A percentile compares a stretch with the other conserved stretches of the same genome.
These are phyloP conservation scores for Musa itinerans DNA, from an alignment of 176 grass and related monocot genomes.

Conservation along the genomic window DNA sequence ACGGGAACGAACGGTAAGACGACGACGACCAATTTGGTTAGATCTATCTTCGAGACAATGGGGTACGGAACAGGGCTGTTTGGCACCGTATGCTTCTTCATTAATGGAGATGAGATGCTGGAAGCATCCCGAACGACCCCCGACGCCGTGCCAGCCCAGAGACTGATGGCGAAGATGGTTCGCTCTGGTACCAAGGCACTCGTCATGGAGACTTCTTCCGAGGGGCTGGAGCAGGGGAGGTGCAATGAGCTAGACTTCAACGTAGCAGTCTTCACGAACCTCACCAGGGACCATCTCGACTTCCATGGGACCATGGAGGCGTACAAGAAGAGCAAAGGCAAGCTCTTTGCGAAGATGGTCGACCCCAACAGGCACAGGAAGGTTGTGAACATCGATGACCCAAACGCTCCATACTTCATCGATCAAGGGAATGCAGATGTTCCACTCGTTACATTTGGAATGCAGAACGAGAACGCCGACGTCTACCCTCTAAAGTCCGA, in stretches of 20 bases:
- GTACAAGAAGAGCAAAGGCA: conserved; percentile 57
- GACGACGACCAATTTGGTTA: conserved; percentile 56
- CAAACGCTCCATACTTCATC: conserved; percentile 52
- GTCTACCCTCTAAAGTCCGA: conserved; percentile 64
- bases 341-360: conserved; percentile 70
- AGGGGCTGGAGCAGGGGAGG: conserved; percentile 27
- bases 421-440: conserved; percentile 54
- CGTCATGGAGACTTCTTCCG: conserved; percentile 51
- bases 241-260: conserved; percentile 65
- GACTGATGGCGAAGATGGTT: conserved; percentile 77
- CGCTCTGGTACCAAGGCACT: conserved; percentile 64
- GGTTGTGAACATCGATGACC: conserved; percentile 88
- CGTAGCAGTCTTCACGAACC: conserved; percentile 71
- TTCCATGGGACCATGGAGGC: conserved; percentile 39
- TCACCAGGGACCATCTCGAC: conserved; percentile 38
- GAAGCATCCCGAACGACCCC: conserved; percentile 26
- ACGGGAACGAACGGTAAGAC: conserved; percentile 51
- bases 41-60: conserved; percentile 65
- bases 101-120: conserved; percentile 47
- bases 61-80: conserved; percentile 60
- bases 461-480: conserved; percentile 84
- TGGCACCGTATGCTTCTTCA: conserved; percentile 46
- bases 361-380: conserved; percentile 73
- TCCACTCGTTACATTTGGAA: conserved; percentile 70
- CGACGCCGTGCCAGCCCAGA: conserved; percentile 52